Base-by-base conservation (phyloP, 805 yeast species). In the Yarrowia deformans region DNA sequence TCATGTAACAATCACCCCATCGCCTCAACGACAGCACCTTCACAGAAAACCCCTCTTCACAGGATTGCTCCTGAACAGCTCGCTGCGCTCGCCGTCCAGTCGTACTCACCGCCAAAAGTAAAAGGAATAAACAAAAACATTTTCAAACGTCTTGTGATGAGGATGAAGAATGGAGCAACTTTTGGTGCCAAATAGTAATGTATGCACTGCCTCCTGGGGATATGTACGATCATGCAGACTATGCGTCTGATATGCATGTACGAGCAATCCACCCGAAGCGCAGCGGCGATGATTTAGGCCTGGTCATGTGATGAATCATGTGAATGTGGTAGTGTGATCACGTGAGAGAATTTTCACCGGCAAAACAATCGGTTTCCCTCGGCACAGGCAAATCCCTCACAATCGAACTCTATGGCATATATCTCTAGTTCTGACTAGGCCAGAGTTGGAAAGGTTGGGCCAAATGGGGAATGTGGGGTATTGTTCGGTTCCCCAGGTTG, bases 41-140 rank as follows among this genome's bases (percentile, higher is more conserved):
- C n/a, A n/a, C n/a, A n/a, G n/a, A n/a, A n/a, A n/a, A n/a, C n/a
- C n/a, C n/a, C n/a, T n/a, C n/a, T n/a, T n/a, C n/a, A n/a, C n/a
- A n/a, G n/a, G n/a, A n/a, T n/a, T n/a, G n/a, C n/a, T n/a, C n/a
- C n/a, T n/a, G n/a, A n/a, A 49, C 34, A 19, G 8, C 32, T 45
- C 32, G 16, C 49, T 12, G 2, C 34, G 16, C 49, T 42, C 9
- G 18, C 18, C 7, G 19, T 10, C 6, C 43, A 4, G 8, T 14
- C 42, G 13, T 23, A 55, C 61, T 55, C 61, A 55, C 61, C 34
- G 46, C 61, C 61, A 40, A 55, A 55, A 55, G 61, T 55, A 40
- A 55, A 23, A 32, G 60, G 60, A 54, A 54, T 37, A n/a, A 39
- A 55, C 18, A 55, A 19, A 55, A 55, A 55, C 61, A 55, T 55